Conservation (phyloP, 805 yeast species). For the Alloascoidea hylecoeti region DNA sequence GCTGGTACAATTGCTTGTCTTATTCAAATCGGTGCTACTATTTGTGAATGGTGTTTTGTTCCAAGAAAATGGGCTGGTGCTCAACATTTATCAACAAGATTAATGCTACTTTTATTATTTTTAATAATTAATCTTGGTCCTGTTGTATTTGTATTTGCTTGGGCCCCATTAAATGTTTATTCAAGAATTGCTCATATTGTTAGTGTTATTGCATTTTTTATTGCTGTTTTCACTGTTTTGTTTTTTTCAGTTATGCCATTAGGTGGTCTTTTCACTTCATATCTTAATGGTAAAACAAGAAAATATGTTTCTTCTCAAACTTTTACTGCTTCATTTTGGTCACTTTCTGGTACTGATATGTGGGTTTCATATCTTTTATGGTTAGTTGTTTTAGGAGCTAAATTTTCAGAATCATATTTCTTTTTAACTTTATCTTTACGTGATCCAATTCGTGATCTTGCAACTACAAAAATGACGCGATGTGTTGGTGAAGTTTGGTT, state of each 20-base stretch:
- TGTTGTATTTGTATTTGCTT: constrained; percentile 70
- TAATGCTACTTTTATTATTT: constrained; percentile 56
- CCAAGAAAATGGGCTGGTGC: constrained; percentile 99
- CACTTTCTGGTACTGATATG: constrained; percentile 79
- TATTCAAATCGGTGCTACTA: constrained; percentile 76
- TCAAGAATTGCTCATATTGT: constrained; percentile 68
- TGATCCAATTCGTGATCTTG: constrained; percentile 88
- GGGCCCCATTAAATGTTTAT: constrained; percentile 50
- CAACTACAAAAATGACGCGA: constrained; percentile 68
- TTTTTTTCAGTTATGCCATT: constrained; percentile 93
- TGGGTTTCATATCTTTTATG: constrained; percentile 92
- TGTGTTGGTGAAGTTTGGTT: constrained; percentile 95
- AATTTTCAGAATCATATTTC: constrained; percentile 81
- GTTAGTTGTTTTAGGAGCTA: constrained; percentile 81
- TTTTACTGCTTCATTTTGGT: constrained; percentile 83
- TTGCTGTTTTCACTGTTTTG: constrained; percentile 69
- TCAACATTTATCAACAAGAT: constrained; percentile 84
- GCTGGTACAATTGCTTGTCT: constrained; percentile 82
- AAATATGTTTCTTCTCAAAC: constrained; percentile 88
- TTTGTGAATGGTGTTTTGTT: constrained; percentile 90
- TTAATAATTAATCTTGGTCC: constrained; percentile 72
- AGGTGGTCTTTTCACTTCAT: constrained; percentile 91
- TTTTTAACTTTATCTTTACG: constrained; percentile 79
- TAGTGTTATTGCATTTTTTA: constrained; percentile 77
- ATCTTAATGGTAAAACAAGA: constrained; percentile 77